phyloP scores from a whole-genome alignment of 306 rosid genomes.

The Myrica gale region DNA sequence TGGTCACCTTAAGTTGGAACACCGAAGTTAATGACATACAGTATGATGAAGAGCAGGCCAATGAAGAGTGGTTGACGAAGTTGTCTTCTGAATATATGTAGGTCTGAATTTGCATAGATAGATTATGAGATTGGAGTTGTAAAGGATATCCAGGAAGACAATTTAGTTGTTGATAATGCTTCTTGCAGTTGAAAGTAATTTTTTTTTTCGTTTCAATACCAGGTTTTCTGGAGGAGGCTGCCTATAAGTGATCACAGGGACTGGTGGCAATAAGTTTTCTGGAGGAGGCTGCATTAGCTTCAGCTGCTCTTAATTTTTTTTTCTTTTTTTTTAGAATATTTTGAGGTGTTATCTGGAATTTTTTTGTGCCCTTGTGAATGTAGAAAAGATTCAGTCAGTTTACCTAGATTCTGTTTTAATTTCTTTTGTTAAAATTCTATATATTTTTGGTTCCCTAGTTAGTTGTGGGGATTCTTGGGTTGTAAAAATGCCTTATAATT shows the following conservation, averaged over 20 bases:
- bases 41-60: slow-evolving; percentile 52
- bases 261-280: slow-evolving; percentile 55
- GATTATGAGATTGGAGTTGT: too few relatives aligned
- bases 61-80: slow-evolving; percentile 49
- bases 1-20: slow-evolving; percentile 13
- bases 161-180: too few relatives aligned
- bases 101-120: too few relatives aligned
- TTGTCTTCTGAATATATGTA: too few relatives aligned
- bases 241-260: slow-evolving; percentile 46
- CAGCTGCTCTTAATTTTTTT: slow-evolving; percentile 21
- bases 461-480: slow-evolving; percentile 28
- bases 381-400: slow-evolving; percentile 44
- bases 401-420: neutral
- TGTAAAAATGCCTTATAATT: slow-evolving; percentile 46
- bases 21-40: slow-evolving; percentile 27
- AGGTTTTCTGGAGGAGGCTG: slow-evolving; percentile 50
- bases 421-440: slow-evolving; percentile 40
- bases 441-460: slow-evolving; percentile 10
- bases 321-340: slow-evolving; percentile 42
- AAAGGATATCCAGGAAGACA: too few relatives aligned
- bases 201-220: slow-evolving; percentile 24
- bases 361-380: slow-evolving; percentile 56
- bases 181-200: too few relatives aligned
- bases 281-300: too few relatives aligned
- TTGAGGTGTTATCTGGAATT: slow-evolving; percentile 47